phyloP scores from a whole-genome alignment of 768 basidiomycete genomes.

The Porpolomopsis calyptriformis region DNA sequence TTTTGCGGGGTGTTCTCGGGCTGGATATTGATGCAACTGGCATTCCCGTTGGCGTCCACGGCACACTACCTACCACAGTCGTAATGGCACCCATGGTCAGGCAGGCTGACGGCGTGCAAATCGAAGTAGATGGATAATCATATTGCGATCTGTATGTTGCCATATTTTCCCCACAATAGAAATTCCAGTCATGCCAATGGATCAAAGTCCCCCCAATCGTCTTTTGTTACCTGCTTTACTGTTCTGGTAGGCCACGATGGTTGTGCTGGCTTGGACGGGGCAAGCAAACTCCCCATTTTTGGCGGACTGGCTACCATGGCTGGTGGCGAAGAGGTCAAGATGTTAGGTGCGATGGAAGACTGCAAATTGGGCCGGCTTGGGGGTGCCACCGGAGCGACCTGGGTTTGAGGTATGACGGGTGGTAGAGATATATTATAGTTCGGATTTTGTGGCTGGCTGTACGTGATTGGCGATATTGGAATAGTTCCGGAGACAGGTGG shows the following conservation, averaged over 20 bases:
- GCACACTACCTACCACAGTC: constrained; percentile 37
- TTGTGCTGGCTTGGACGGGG: constrained; percentile 54
- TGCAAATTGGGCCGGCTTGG: constrained; percentile 10
- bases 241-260: constrained; percentile 30
- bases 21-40: constrained; percentile 27
- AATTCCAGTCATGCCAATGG: constrained; percentile 40
- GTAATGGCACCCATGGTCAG: constrained; percentile 42
- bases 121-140: constrained; percentile 28
- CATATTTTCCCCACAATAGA: too few relatives aligned
- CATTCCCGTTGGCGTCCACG: constrained; percentile 25
- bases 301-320: constrained; percentile 17
- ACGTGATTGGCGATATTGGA: constrained; percentile 6
- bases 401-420: constrained; percentile 8
- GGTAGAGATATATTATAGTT: constrained; percentile 23
- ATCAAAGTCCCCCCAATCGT: constrained; percentile 78
- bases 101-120: constrained; percentile 31
- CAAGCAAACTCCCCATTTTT: constrained; percentile 40
- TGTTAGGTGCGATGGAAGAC: constrained; percentile 8
- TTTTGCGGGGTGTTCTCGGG: constrained; percentile 52
- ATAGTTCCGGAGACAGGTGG: not conserved
- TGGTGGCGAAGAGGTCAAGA: constrained; percentile 10
- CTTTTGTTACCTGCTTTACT: constrained; percentile 43
- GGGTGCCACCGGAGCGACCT: constrained; percentile 10
- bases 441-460: constrained; percentile 10
- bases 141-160: too few relatives aligned